Evolutionary conservation across 1,139 yeast genomes (phyloP), one percentile per base, ranked within the genome.

Genomic region (Protomyces arabidopsidicola): DNA sequence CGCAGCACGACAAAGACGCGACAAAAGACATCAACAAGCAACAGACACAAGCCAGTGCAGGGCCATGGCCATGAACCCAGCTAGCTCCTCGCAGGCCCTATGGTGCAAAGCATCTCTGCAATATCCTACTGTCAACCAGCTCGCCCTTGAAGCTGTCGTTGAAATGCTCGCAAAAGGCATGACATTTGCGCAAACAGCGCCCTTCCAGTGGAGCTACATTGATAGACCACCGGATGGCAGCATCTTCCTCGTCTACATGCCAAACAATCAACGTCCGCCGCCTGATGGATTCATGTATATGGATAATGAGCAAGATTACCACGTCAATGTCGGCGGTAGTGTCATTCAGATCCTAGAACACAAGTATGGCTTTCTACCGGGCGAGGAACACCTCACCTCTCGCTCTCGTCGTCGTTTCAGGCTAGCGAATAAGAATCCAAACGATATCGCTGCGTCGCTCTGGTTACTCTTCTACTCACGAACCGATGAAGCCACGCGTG

Each of bases 91-190:
- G 8, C 16, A 51, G 52, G 16, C 45, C 36, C 42, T 63, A 38
- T 63, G 65, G 65, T 63, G 65, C 63, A 59, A 59, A 42, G 65
- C 65, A 35, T 53, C 59, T 8, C 51, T 61, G 42, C 65, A 60
- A 24, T 64, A 61, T 31, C 66, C 65, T 6, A 56, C 65, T 5
- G 61, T 62, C 18, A 53, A 38, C 18, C 66, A 65, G 31, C 55
- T 65, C 35, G 56, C 65, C 20, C 56, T 60, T 27, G 65, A 61
- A 20, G 57, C 67, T 2, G 64, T 65, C 18, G 65, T 60, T 20
- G 67, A 65, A n/a, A 65, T 65, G 64, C 63, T 65, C 45, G 39
- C 45, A 42, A 65, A 65, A 55, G 67, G 65, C 8, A 35, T 67
- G 6, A 54, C 50, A 10, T 48, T 65, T 1, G 52, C 57, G 18